A percentile compares a stretch with the other conserved stretches of the same genome.
Evolutionary conservation across 2,329 filamentous ascomycete species (phyloP).

Genomic region (Graphilbum ipis-grandicollis): DNA sequence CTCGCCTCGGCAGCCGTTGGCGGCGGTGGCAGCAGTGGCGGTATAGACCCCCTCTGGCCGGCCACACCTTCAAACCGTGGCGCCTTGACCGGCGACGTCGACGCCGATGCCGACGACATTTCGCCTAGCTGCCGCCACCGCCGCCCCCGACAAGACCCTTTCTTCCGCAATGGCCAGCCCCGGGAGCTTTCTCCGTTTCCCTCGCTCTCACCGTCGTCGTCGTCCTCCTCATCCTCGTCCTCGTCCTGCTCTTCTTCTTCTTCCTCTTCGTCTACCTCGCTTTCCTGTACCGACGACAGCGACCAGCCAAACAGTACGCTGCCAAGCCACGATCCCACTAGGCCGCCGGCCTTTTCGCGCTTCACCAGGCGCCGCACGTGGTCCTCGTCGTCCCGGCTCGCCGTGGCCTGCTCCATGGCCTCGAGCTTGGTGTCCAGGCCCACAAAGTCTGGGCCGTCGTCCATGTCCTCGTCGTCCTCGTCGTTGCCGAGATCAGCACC

Average conservation of each 20-base stretch:
- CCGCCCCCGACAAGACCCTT: too few relatives aligned
- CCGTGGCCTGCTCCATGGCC: constrained; percentile 29
- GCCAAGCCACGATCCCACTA: constrained; percentile 41
- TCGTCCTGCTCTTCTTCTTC: constrained; percentile 16
- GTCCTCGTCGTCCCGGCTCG: constrained; percentile 37
- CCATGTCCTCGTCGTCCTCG: constrained; percentile 12
- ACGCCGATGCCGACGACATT: background rate
- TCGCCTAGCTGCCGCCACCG: background rate
- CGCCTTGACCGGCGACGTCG: background rate
- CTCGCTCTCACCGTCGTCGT: constrained; percentile 5
- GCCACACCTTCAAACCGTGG: constrained; percentile 21
- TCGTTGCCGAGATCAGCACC: constrained; percentile 7
- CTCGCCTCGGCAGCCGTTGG: constrained; percentile 36
- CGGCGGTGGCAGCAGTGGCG: too few relatives aligned
- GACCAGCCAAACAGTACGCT: constrained; percentile 41
- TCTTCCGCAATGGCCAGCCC: constrained; percentile 15
- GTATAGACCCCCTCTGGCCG: constrained; percentile 25
- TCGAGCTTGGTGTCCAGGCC: constrained; percentile 43
- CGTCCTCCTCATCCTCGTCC: constrained; percentile 12
- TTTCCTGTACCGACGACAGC: constrained; percentile 44
- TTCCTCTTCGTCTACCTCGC: constrained; percentile 27
- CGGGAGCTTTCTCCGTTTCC: constrained; percentile 13
- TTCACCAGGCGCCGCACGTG: constrained; percentile 38
- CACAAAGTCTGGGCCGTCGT: constrained; percentile 41
- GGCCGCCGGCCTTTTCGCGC: constrained; percentile 29